Evolutionary conservation across 2,329 filamentous ascomycete species (phyloP).

Genomic region (Calonectria honghensis): DNA sequence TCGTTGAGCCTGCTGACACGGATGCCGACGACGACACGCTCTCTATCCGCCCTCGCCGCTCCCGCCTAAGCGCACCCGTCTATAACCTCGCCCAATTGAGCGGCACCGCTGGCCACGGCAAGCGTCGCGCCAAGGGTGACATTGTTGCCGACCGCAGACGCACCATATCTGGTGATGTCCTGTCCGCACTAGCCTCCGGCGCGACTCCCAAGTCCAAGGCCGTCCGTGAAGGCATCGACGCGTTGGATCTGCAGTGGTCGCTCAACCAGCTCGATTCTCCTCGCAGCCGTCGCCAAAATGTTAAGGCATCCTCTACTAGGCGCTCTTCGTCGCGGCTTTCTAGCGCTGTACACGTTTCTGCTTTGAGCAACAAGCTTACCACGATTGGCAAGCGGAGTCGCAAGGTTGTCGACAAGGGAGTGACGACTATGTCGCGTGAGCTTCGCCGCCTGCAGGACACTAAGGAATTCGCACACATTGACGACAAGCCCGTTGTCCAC

Average conservation of each 20-base stretch:
- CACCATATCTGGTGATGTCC: constrained; percentile 65
- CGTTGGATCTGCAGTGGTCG: constrained; percentile 67
- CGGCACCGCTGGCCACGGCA: constrained; percentile 77
- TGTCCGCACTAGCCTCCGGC: constrained; percentile 50
- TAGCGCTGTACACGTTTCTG: constrained; percentile 62
- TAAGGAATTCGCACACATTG: constrained; percentile 76
- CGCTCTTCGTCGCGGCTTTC: constrained; percentile 67
- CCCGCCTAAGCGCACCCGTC: constrained; percentile 73
- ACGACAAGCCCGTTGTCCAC: constrained; percentile 73
- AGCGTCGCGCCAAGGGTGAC: constrained; percentile 72
- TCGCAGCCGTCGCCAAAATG: constrained; percentile 57
- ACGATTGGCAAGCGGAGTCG: constrained; percentile 77
- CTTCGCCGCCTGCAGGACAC: constrained; percentile 76
- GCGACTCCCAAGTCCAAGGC: constrained; percentile 43
- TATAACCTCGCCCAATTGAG: constrained; percentile 81
- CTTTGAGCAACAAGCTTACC: constrained; percentile 68
- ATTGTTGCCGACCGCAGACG: constrained; percentile 66
- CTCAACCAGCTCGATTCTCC: constrained; percentile 61
- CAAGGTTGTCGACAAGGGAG: constrained; percentile 70
- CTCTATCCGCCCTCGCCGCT: constrained; percentile 70
- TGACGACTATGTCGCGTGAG: constrained; percentile 73
- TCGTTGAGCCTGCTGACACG: constrained; percentile 39
- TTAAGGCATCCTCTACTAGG: constrained; percentile 57
- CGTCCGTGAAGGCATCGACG: constrained; percentile 66
- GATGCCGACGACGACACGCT: constrained; percentile 58